Percentiles rank a stretch among this genome's conserved stretches.
These are phyloP conservation scores for Tulasnella sp. DNA, from an alignment of 768 basidiomycete species.

Conservation along the genomic window DNA sequence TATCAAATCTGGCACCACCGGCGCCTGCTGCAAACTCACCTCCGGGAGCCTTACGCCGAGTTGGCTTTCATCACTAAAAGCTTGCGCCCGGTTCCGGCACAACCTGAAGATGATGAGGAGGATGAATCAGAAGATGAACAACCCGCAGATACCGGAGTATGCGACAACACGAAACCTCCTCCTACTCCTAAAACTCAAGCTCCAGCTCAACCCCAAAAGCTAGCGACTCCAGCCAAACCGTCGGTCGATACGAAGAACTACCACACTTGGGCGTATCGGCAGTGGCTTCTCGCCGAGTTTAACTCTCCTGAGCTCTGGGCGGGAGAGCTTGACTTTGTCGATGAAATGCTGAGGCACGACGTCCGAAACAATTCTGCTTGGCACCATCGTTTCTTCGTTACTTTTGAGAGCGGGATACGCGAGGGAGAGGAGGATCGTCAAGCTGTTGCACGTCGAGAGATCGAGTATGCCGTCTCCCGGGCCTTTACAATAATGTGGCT, in stretches of 20 bases:
- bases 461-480: conserved; percentile 51
- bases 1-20: conserved; percentile 99
- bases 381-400: conserved; percentile 91
- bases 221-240: neutral
- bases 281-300: conserved; percentile 89
- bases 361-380: conserved; percentile 96
- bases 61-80: conserved; percentile 73
- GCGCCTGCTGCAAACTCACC: conserved; percentile 61
- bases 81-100: conserved; percentile 42
- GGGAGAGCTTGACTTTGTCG: conserved; percentile 70
- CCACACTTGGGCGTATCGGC: conserved; percentile 97
- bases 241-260: conserved; percentile 85
- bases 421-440: conserved; percentile 59
- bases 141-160: neutral
- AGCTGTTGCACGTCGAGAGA: conserved; percentile 60
- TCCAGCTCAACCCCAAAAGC: neutral
- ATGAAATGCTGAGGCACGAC: conserved; percentile 65
- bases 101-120: neutral
- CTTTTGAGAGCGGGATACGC: conserved; percentile 63
- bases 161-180: neutral
- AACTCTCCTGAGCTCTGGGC: conserved; percentile 66
- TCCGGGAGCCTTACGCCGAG: conserved; percentile 54
- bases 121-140: neutral
- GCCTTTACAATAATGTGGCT: too few relatives aligned
- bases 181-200: neutral